phyloP scores from a whole-genome alignment of 257 asterid species.

The Scutellaria barbata region DNA sequence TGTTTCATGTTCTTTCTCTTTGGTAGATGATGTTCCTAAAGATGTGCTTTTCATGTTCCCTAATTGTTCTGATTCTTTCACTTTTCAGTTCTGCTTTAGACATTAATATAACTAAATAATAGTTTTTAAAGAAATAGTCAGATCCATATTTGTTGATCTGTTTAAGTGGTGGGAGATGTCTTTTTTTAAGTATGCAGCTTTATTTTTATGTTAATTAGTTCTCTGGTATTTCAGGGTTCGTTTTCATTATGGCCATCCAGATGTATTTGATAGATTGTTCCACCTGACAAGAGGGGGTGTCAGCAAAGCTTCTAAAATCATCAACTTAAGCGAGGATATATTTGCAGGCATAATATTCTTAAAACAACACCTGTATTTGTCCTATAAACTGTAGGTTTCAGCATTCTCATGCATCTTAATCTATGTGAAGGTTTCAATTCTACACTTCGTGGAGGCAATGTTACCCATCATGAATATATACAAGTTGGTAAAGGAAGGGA shows the following conservation, averaged over 20 bases:
- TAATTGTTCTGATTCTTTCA: neutral
- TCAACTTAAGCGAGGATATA: conserved; percentile 96
- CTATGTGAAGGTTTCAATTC: conserved; percentile 82
- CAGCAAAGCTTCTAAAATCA: conserved; percentile 91
- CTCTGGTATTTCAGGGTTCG: conserved; percentile 77
- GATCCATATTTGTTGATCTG: conserved; percentile 9
- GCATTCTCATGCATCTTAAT: conserved; percentile 32
- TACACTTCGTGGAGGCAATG: conserved; percentile 96
- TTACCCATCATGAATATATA: conserved; percentile 94
- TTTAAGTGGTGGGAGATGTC: conserved; percentile 20
- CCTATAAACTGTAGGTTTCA: conserved; percentile 24
- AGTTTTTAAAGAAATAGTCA: neutral
- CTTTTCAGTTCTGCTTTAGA: conserved; percentile 14
- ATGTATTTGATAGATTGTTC: conserved; percentile 89
- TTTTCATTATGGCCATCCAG: conserved; percentile 98
- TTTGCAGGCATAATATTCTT: conserved; percentile 75
- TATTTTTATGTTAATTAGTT: conserved; percentile 21
- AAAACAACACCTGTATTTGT: conserved; percentile 16
- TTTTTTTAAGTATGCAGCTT: neutral
- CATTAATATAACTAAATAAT: neutral
- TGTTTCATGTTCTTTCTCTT: neutral
- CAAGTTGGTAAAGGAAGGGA: conserved; percentile 99
- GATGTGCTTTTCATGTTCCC: neutral
- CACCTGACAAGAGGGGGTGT: conserved; percentile 96
- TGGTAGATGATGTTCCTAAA: too few species aligned